These are phyloP conservation scores for Rhodotorula taiwanensis DNA, from an alignment of 768 basidiomycete species.

Conservation along the genomic window DNA sequence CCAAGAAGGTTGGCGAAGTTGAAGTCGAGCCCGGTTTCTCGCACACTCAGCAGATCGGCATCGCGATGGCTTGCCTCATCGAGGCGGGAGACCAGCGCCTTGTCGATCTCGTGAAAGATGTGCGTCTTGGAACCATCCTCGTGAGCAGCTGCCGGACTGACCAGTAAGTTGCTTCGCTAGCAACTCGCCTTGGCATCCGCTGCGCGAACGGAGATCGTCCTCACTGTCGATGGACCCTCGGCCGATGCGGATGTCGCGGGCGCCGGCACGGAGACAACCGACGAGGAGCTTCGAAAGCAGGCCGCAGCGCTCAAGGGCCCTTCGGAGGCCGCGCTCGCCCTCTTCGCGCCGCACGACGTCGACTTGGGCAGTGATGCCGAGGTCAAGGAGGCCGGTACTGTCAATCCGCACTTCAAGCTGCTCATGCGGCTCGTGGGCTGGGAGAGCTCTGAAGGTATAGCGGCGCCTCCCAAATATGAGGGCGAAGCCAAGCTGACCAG, in stretches of 20 bases:
- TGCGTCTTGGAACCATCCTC: conserved; percentile 46
- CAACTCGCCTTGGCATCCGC: conserved; percentile 43
- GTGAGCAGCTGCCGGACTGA: background rate
- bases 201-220: conserved; percentile 45
- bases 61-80: conserved; percentile 66
- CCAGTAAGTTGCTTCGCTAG: conserved; percentile 7
- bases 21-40: conserved; percentile 78
- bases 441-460: conserved; percentile 64
- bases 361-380: conserved; percentile 54
- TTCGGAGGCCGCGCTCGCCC: conserved; percentile 59
- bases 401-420: conserved; percentile 71
- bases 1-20: conserved; percentile 53
- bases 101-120: conserved; percentile 74
- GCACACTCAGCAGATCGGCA: conserved; percentile 83
- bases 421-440: conserved; percentile 75
- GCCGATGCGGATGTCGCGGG: background rate
- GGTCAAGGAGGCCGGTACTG: conserved; percentile 66
- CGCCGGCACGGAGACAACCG: conserved; percentile 34
- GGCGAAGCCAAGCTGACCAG: no score
- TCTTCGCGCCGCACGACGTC: conserved; percentile 26
- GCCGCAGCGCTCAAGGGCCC: conserved; percentile 47
- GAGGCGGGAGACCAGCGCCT: conserved; percentile 60
- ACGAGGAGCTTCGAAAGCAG: conserved; percentile 36
- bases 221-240: conserved; percentile 43
- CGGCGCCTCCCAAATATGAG: no score